phyloP scores from a whole-genome alignment of 306 rosid genomes.

The Cucurbita maxima region DNA sequence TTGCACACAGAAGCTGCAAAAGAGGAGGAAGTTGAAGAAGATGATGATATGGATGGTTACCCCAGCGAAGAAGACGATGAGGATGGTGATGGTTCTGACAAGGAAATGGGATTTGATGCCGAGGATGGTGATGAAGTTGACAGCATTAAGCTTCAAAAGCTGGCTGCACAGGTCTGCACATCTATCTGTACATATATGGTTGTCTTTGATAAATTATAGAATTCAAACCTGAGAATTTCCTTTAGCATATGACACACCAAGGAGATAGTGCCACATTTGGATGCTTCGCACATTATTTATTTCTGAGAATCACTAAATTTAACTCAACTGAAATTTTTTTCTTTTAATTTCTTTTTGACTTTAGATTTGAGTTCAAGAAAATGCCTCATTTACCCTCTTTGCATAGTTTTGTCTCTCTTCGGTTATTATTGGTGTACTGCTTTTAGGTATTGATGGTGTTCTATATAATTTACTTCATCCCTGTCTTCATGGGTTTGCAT shows the following conservation, averaged over 20 bases:
- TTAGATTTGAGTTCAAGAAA: background rate
- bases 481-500: background rate
- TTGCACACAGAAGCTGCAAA: conserved; percentile 61
- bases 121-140: conserved; percentile 88
- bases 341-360: background rate
- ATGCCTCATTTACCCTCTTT: background rate
- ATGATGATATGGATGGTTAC: conserved; percentile 93
- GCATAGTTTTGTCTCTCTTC: background rate
- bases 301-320: background rate
- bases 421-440: background rate
- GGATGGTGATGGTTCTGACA: conserved; percentile 71
- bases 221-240: background rate
- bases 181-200: background rate
- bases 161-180: conserved; percentile 72
- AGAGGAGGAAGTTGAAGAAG: conserved; percentile 80
- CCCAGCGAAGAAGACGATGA: conserved; percentile 77
- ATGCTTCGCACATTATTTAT: background rate
- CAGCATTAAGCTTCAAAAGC: conserved; percentile 48
- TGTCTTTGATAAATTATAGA: background rate
- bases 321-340: background rate
- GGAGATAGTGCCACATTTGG: background rate
- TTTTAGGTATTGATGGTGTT: background rate
- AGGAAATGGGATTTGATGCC: conserved; percentile 76
- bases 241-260: background rate
- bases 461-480: background rate